Evolutionary conservation across 345 rosid species (phyloP), one percentile per base, ranked within the genome.

Genomic region (Anastatica hierochuntica): DNA sequence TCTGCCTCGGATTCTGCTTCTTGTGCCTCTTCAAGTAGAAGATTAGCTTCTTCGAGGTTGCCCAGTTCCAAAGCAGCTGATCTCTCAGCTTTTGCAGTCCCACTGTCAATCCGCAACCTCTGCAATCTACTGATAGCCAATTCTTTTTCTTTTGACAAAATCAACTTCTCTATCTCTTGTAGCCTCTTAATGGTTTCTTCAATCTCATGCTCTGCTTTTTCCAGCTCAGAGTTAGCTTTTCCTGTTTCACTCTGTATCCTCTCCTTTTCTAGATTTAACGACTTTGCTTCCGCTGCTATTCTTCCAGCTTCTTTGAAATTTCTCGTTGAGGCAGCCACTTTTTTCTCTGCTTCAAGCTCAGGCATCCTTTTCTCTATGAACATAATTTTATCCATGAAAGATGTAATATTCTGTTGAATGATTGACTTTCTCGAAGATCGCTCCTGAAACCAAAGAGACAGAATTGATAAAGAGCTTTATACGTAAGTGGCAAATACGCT

Each of bases 221-320:
- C 76, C 12, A 83, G 75, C 61, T 78, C 82, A 31, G 53, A 4
- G 18, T 62, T 57, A 0, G 84, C 72, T 46, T 71, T 77, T 44
- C 76, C 82, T 77, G 79, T 62, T 58, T 78, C 87, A n/a, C 7
- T 69, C 61, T 72, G 80, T 44, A 74, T 45, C 14, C 49, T 63
- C 36, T 85, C 89, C 74, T 79, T 88, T 52, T 89, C 97, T 43
- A 74, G 44, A 58, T 37, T 69, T 60, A 89, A 74, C 4, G 97
- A 79, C 77, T 89, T 89, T 1, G 83, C 82, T 69, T 89, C 97
- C 40, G 92, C 81, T 48, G 97, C 92, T 70, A 89, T 56, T 62
- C 95, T 67, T 27, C 83, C 97, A 40, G 97, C 97, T 74, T 89
- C 97, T 72, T 83, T 89, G 72, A 89, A 89, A 67, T 85, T 85